Evolutionary conservation across 2,329 filamentous ascomycete genomes (phyloP).

Genomic region (Didymellaceae sp.): DNA sequence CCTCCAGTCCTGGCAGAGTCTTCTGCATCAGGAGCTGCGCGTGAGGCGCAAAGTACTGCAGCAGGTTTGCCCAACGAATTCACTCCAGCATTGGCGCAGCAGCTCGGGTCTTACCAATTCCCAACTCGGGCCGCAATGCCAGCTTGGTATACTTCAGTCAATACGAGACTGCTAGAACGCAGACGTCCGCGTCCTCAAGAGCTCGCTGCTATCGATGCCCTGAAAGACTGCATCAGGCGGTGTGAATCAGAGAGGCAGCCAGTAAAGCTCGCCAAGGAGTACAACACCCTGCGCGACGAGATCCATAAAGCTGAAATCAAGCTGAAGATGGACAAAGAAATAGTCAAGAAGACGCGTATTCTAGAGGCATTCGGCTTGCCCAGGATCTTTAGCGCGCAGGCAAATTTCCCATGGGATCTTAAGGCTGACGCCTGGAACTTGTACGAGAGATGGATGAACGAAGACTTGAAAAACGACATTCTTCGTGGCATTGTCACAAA

Average conservation of each 20-base stretch:
- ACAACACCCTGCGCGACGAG: constrained; percentile 44
- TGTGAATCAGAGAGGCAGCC: constrained; percentile 22
- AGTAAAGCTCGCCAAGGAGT: constrained; percentile 16
- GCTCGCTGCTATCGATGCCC: constrained; percentile 22
- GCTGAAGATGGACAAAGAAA: constrained; percentile 36
- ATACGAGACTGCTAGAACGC: constrained; percentile 4
- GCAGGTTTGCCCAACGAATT: too few relatives aligned
- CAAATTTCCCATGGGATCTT: constrained; percentile 55
- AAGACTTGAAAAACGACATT: constrained; percentile 54
- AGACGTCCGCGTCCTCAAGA: constrained; percentile 24
- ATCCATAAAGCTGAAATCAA: constrained; percentile 51
- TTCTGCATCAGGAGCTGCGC: constrained; percentile 1
- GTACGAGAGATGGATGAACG: constrained; percentile 53
- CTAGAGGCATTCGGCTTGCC: constrained; percentile 49
- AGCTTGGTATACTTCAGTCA: constrained; percentile 25
- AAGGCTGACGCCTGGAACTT: constrained; percentile 55
- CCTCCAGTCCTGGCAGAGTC: constrained; percentile 5
- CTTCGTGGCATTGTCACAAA: constrained; percentile 52
- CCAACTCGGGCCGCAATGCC: constrained; percentile 5
- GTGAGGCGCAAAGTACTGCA: too few relatives aligned
- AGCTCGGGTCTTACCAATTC: neutral
- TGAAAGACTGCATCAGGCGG: constrained; percentile 33
- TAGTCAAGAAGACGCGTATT: constrained; percentile 46
- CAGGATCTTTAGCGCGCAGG: constrained; percentile 47
- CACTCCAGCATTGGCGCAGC: neutral